These are phyloP conservation scores for Saussurea involucrata DNA, from an alignment of 129 eudicot genomes.

Conservation along the genomic window DNA sequence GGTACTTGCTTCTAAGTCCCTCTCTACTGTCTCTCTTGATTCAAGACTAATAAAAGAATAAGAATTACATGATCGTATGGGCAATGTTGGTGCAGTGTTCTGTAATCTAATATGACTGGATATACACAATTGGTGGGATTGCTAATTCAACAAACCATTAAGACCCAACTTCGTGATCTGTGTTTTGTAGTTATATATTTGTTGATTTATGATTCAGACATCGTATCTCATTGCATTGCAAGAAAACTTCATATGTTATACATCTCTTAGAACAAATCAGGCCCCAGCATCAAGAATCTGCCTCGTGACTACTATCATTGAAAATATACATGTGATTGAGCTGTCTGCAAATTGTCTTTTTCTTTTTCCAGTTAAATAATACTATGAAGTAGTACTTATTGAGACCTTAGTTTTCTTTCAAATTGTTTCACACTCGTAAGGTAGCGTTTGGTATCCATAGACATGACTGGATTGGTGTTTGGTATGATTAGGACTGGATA, in stretches of 20 bases:
- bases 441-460: too few relatives aligned
- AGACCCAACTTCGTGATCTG: not conserved
- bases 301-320: not conserved
- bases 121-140: constrained; percentile 9
- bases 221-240: not conserved
- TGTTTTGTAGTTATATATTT: constrained; percentile 4
- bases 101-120: constrained; percentile 13
- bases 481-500: too few relatives aligned
- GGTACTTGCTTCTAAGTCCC: constrained; percentile 16
- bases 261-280: not conserved
- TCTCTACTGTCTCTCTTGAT: not conserved
- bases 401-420: not conserved
- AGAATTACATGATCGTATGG: constrained; percentile 15
- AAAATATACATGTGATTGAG: too few relatives aligned
- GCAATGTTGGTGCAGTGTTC: constrained; percentile 3
- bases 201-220: not conserved
- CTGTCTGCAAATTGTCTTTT: not conserved
- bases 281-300: not conserved
- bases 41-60: constrained; percentile 17
- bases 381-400: not conserved
- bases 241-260: not conserved
- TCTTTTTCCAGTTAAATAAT: not conserved
- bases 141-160: constrained; percentile 4
- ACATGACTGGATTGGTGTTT: too few relatives aligned
- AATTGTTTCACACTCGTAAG: not conserved